Base-by-base conservation (phyloP, 2,329 filamentous ascomycete species). In the Cladophialophora immunda region DNA sequence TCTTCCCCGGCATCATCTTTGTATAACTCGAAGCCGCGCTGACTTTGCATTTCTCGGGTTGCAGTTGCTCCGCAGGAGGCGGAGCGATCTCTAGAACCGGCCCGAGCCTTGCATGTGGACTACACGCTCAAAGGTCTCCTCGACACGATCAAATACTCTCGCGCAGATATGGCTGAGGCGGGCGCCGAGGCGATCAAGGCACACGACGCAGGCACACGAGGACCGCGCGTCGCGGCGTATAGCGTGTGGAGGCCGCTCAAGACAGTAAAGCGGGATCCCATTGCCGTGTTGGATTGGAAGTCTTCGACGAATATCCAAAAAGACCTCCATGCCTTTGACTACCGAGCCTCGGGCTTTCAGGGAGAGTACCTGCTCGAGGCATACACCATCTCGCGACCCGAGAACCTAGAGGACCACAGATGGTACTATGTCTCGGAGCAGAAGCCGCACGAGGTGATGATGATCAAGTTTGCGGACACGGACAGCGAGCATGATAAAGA, bases 381-480 rank as follows among this genome's bases (percentile, higher is more conserved):
- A 22, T 58, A 58, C 19, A 58, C 30, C 34, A 45, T 58, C 25
- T 25, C 56, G 29, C 38, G 41, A 27, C 56, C 56, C 13, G 13
- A 19, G 19, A 41, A 45, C 2, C 34, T 15, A 19, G 56, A 47
- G 36, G 38, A 58, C 38, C 56, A 58, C 17, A 19, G 47, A 38
- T 58, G 56, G 56, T 58, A 27, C 13, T 58, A 45, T 25, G 56
- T 30, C 25, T 30, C 56, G 11, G 56, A 58, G 17, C 56, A 58
- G 56, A 27, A 45, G 30, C 56, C 56, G 25, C 56, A 58, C 25
- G 56, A 58, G 38, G 56, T 58, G 13, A 29, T 41, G 56, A 25
- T 58, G 56, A 45, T 58, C 56, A 58, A 58, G 56, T 58, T 58
- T 50, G 56, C 56, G 2, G 56, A 58, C 13, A 58, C 56, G 56